Evolutionary conservation across 2,329 filamentous ascomycete species (phyloP).

Genomic region (Gremmenia infestans): DNA sequence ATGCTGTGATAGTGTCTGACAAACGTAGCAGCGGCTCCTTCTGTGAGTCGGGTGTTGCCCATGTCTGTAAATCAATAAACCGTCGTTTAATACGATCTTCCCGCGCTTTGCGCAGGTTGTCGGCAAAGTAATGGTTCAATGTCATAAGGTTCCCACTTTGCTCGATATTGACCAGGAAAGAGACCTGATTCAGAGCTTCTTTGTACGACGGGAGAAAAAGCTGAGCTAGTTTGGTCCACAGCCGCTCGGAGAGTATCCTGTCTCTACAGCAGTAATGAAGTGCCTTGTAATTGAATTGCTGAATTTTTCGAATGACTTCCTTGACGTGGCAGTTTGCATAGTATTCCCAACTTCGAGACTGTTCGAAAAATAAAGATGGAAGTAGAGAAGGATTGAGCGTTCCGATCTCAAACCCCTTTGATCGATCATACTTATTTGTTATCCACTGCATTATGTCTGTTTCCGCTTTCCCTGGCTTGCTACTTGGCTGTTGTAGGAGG

Average conservation of each 20-base stretch:
- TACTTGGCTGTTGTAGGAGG: too few relatives aligned
- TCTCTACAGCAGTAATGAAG: constrained; percentile 43
- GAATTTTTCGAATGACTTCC: constrained; percentile 35
- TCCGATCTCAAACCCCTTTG: too few relatives aligned
- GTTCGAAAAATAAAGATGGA: too few relatives aligned
- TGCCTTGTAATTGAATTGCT: constrained; percentile 44
- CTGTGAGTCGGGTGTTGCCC: constrained; percentile 5
- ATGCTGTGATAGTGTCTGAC: not conserved
- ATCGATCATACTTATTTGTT: too few relatives aligned
- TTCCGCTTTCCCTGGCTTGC: too few relatives aligned
- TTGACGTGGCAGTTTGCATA: too few relatives aligned
- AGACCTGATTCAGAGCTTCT: constrained; percentile 42
- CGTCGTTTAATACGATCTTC: constrained; percentile 8
- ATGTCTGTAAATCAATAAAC: constrained; percentile 5
- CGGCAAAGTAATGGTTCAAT: constrained; percentile 48
- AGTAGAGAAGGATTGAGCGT: too few relatives aligned
- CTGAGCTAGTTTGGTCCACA: constrained; percentile 38
- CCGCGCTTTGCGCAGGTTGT: constrained; percentile 27
- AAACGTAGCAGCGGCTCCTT: constrained; percentile 5
- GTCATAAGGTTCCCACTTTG: constrained; percentile 42
- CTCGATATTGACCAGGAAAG: constrained; percentile 50
- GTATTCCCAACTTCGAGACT: too few relatives aligned
- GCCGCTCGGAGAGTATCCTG: constrained; percentile 34
- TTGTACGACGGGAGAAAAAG: constrained; percentile 42
- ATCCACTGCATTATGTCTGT: too few relatives aligned